phyloP scores from a whole-genome alignment of 2,329 filamentous ascomycete species.

The Aureobasidium musti region DNA sequence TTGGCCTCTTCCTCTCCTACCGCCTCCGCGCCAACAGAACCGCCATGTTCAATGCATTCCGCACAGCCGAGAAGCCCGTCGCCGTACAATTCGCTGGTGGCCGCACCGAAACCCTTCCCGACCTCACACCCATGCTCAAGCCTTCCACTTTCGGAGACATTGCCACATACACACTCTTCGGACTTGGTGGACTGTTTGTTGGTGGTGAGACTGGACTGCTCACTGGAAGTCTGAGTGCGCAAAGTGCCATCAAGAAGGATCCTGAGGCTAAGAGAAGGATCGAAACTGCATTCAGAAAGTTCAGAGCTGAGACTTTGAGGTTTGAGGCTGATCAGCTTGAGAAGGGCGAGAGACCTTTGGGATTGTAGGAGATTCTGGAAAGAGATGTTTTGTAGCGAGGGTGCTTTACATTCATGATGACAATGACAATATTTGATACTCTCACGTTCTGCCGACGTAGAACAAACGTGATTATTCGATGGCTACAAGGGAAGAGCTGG shows the following conservation, averaged over 20 bases:
- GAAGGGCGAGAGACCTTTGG: constrained; percentile 34
- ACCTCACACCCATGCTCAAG: constrained; percentile 59
- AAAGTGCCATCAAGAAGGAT: constrained; percentile 56
- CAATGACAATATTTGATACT: neutral
- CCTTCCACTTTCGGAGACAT: constrained; percentile 62
- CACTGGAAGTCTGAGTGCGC: constrained; percentile 58
- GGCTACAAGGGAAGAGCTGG: too few species aligned
- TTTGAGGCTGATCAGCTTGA: constrained; percentile 61
- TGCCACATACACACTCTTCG: constrained; percentile 64
- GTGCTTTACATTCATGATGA: neutral
- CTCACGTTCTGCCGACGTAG: too few species aligned
- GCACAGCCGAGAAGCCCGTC: constrained; percentile 62
- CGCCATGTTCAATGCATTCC: constrained; percentile 64
- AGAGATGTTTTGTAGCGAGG: neutral
- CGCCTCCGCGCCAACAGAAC: constrained; percentile 58
- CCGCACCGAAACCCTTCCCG: constrained; percentile 59
- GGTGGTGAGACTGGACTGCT: constrained; percentile 65
- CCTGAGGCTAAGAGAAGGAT: constrained; percentile 59
- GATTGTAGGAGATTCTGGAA: constrained; percentile 13
- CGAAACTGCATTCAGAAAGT: constrained; percentile 63
- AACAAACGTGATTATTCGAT: neutral
- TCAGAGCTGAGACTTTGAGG: constrained; percentile 64
- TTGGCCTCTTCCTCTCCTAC: constrained; percentile 61
- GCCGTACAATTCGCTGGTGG: constrained; percentile 64
- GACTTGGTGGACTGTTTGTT: constrained; percentile 62